A percentile compares a stretch with the other conserved stretches of the same genome.
Evolutionary conservation across 352 stramenopile species (phyloP).

Genomic region (Phytopythium cucurbitacearum): DNA sequence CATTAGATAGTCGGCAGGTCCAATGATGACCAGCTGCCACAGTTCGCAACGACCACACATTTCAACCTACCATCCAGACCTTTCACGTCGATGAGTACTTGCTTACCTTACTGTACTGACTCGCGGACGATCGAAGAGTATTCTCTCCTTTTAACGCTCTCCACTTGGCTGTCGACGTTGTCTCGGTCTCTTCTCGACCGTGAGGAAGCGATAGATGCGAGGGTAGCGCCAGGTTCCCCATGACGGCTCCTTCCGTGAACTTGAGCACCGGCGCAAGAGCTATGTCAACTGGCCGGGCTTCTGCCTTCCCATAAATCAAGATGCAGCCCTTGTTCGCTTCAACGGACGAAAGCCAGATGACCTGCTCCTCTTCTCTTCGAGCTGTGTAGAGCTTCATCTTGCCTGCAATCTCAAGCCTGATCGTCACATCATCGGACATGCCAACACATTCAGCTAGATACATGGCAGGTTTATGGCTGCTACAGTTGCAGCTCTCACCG

Average conservation of each 20-base stretch:
- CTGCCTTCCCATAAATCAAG: slow-evolving; percentile 32
- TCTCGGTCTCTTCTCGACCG: background rate
- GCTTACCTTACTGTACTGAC: slow-evolving; percentile 30
- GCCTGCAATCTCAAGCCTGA: slow-evolving; percentile 28
- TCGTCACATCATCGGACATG: background rate
- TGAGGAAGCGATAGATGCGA: slow-evolving; percentile 1
- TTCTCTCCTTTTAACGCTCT: slow-evolving; percentile 32
- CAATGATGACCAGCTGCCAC: slow-evolving; percentile 19
- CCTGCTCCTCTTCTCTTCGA: slow-evolving; percentile 28
- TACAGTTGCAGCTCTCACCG: slow-evolving; percentile 12
- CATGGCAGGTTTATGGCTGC: background rate
- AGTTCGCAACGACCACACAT: too few species aligned
- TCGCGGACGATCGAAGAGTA: slow-evolving; percentile 19
- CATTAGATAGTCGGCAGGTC: slow-evolving; percentile 38
- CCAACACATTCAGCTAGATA: background rate
- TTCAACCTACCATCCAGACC: too few species aligned
- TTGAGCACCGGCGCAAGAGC: slow-evolving; percentile 16
- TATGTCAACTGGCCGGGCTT: slow-evolving; percentile 32
- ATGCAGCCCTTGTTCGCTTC: slow-evolving; percentile 32
- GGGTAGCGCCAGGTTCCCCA: slow-evolving; percentile 27
- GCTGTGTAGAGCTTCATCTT: slow-evolving; percentile 36
- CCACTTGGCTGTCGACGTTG: slow-evolving; percentile 23
- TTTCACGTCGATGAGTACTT: background rate
- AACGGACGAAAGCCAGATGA: slow-evolving; percentile 30
- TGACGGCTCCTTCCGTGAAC: slow-evolving; percentile 34